Percentiles rank a stretch among this genome's conserved stretches.
These are phyloP conservation scores for Fusarium begoniae DNA, from an alignment of 2,329 filamentous ascomycete species.

Conservation along the genomic window DNA sequence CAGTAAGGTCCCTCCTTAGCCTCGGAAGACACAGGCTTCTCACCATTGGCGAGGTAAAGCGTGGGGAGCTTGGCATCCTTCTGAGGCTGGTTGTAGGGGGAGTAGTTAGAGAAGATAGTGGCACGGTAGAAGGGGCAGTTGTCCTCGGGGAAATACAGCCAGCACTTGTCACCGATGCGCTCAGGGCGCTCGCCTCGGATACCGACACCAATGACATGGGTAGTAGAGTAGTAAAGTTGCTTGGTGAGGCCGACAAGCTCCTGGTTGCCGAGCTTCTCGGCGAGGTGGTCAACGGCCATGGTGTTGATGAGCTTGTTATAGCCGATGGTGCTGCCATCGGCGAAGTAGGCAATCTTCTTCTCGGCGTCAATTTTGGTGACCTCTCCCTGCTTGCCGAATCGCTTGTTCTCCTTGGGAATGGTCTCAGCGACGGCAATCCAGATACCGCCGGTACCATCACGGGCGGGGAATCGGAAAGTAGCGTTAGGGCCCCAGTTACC, in stretches of 20 bases:
- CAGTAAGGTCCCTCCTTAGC: constrained; percentile 94
- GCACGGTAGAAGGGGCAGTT: constrained; percentile 99
- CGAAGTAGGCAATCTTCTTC: constrained; percentile 82
- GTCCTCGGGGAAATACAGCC: constrained; percentile 99
- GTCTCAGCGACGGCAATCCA: constrained; percentile 98
- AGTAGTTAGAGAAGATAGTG: constrained; percentile 99
- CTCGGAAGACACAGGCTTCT: constrained; percentile 76
- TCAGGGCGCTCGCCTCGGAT: constrained; percentile 91
- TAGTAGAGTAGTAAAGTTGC: constrained; percentile 95
- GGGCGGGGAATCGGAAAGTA: constrained; percentile 97
- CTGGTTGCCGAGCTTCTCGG: constrained; percentile 86
- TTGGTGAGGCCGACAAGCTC: constrained; percentile 86
- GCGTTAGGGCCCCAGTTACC: constrained; percentile 98
- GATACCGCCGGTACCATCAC: constrained; percentile 96
- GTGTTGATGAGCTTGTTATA: constrained; percentile 95
- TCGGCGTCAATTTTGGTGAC: constrained; percentile 89
- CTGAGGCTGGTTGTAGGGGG: constrained; percentile 94
- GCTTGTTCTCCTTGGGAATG: constrained; percentile 88
- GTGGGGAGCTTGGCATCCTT: constrained; percentile 86
- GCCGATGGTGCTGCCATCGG: constrained; percentile 85
- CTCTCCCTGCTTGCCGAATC: constrained; percentile 84
- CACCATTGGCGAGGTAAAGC: constrained; percentile 84
- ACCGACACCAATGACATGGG: constrained; percentile 96
- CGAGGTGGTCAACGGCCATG: constrained; percentile 93
- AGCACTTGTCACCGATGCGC: constrained; percentile 99